Evolutionary conservation across 352 stramenopile species (phyloP), one percentile per base, ranked within the genome.

Genomic region (Globisporangium emineosum): DNA sequence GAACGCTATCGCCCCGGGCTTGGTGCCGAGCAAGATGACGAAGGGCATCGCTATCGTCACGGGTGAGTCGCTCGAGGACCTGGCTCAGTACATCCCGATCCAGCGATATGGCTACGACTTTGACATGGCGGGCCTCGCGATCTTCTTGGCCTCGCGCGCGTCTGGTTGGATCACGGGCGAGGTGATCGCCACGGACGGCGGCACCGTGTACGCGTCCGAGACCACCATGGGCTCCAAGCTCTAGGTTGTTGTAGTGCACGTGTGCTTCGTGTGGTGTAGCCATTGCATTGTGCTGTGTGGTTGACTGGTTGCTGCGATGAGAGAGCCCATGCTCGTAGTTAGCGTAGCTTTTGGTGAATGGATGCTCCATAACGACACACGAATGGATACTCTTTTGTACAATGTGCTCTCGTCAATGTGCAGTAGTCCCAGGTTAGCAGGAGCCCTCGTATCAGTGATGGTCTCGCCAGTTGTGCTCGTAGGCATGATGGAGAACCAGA

Each of bases 1-100:
- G n/a, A 99, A 99, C 75, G 88, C 87, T 27, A 85, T 99, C 21
- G 90, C 92, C 1, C 97, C 94, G 5, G 96, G 97, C n/a, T 90
- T 97, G 63, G 88, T 98, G 19, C 89, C 88, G 2, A 93, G 81
- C 35, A 86, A 89, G 56, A 98, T 99, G 96, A 83, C 84, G 6
- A 69, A 90, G 30, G 89, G 88, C 19, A 78, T 98, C 33, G 66
- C 72, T 3, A 76, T 81, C 21, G 69, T n/a, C n/a, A n/a, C n/a
- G n/a, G n/a, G n/a, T n/a, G n/a, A n/a, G n/a, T n/a, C 75, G 57
- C 80, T 72, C 2, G 2, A 77, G 66, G 35, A 63, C 65, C 12
- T 76, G 84, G 9, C 79, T 98, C 27, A 84, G 50, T 68, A 66
- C 30, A 89, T 97, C 49, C 94, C 96, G 7, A 59, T 98, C 33